A percentile compares a stretch with the other conserved stretches of the same genome.
Conservation (phyloP, 352 stramenopile species). For the Aphanomyces cochlioides region DNA sequence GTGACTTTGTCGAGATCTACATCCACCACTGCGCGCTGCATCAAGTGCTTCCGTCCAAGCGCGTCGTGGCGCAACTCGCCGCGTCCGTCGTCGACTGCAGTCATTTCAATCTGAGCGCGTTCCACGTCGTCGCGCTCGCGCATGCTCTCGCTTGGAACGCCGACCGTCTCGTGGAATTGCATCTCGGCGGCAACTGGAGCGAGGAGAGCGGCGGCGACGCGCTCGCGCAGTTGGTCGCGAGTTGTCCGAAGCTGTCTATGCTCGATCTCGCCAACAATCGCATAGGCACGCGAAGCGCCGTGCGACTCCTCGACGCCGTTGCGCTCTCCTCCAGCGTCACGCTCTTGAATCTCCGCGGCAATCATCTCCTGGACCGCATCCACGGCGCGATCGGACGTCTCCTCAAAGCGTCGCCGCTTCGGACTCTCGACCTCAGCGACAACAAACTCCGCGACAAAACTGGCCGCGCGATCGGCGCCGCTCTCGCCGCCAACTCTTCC, state of each 20-base stretch:
- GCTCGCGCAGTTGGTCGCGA: not conserved
- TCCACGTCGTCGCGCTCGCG: constrained; percentile 4
- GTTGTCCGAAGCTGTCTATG: not conserved
- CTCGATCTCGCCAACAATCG: constrained; percentile 26
- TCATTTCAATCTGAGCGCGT: constrained; percentile 15
- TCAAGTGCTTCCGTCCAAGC: constrained; percentile 29
- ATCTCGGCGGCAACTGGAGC: constrained; percentile 23
- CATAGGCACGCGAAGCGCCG: constrained; percentile 3
- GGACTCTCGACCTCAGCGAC: constrained; percentile 22
- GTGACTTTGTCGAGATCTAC: constrained; percentile 24
- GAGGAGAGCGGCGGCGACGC: not conserved
- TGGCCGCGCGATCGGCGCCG: not conserved
- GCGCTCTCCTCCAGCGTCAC: not conserved
- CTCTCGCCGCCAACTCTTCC: not conserved
- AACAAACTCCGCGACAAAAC: constrained; percentile 24
- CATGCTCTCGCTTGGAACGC: constrained; percentile 9
- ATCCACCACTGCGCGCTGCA: constrained; percentile 10
- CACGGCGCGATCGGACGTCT: not conserved
- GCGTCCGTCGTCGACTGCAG: not conserved
- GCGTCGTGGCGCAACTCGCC: constrained; percentile 9
- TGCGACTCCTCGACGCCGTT: not conserved
- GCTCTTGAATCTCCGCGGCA: constrained; percentile 9
- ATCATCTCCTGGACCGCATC: constrained; percentile 21
- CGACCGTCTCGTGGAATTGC: not conserved
- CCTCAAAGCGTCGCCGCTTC: not conserved